Evolutionary conservation across 139 green algal genomes (phyloP).

Genomic region (Auxenochlorella pyrenoidosa): DNA sequence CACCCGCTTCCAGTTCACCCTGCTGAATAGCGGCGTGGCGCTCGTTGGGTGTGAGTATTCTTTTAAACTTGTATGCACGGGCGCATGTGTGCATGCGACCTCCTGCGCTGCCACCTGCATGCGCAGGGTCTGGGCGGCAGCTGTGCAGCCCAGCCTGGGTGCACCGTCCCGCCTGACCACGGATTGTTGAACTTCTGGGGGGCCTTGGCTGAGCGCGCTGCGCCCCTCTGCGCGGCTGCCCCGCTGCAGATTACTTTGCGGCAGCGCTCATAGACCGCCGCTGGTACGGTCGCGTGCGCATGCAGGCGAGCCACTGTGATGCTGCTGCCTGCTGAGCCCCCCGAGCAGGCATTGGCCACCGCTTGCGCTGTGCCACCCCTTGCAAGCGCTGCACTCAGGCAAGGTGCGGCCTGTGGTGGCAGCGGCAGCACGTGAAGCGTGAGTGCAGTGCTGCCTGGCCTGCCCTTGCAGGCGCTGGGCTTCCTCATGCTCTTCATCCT

Average conservation of each 20-base stretch:
- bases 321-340: too few species aligned
- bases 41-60: constrained; percentile 52
- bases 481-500: constrained; percentile 68
- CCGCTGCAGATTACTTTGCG: constrained; percentile 67
- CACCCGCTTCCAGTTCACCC: constrained; percentile 68
- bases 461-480: constrained; percentile 53
- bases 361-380: too few species aligned
- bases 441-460: background rate
- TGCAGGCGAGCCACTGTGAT: constrained; percentile 7
- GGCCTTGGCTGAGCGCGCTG: too few species aligned
- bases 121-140: background rate
- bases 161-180: background rate
- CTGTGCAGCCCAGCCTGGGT: background rate
- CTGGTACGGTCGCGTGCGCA: constrained; percentile 59
- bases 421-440: too few species aligned
- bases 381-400: too few species aligned
- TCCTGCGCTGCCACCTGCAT: background rate
- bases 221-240: background rate
- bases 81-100: background rate
- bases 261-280: constrained; percentile 69
- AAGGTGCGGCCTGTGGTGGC: too few species aligned
- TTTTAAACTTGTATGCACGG: background rate
- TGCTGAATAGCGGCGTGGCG: constrained; percentile 75
- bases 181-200: too few species aligned
- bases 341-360: too few species aligned